Conservation (phyloP, 305 asterid genomes). For the Ruellia speciosa region DNA sequence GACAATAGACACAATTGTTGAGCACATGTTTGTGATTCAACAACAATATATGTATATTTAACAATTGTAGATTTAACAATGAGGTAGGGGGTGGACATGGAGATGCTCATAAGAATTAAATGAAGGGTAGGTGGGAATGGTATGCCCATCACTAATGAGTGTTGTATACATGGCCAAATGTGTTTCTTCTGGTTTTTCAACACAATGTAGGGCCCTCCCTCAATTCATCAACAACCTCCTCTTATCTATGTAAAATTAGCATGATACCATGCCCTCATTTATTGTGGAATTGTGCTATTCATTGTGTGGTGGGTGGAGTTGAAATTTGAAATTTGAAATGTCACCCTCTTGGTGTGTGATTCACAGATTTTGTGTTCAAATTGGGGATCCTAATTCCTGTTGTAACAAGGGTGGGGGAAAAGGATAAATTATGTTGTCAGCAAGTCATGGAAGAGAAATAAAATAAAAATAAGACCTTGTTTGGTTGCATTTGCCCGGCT, state of each 20-base stretch:
- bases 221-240: too few relatives aligned
- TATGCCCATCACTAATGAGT: too few relatives aligned
- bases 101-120: background rate
- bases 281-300: background rate
- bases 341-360: background rate
- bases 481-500: too few relatives aligned
- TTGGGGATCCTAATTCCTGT: background rate
- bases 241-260: background rate
- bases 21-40: too few relatives aligned
- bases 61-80: too few relatives aligned
- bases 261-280: background rate
- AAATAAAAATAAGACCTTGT: too few relatives aligned
- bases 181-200: background rate
- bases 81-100: slow-evolving; percentile 9
- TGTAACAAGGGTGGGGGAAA: too few relatives aligned
- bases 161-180: too few relatives aligned
- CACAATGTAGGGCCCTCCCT: background rate
- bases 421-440: too few relatives aligned
- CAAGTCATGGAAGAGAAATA: too few relatives aligned
- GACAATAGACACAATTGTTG: too few relatives aligned
- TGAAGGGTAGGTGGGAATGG: background rate
- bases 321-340: background rate
- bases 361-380: background rate
- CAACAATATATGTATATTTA: too few relatives aligned
- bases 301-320: background rate